These are phyloP conservation scores for Hermanozyma aechmeae DNA, from an alignment of 805 yeast genomes.

Conservation along the genomic window DNA sequence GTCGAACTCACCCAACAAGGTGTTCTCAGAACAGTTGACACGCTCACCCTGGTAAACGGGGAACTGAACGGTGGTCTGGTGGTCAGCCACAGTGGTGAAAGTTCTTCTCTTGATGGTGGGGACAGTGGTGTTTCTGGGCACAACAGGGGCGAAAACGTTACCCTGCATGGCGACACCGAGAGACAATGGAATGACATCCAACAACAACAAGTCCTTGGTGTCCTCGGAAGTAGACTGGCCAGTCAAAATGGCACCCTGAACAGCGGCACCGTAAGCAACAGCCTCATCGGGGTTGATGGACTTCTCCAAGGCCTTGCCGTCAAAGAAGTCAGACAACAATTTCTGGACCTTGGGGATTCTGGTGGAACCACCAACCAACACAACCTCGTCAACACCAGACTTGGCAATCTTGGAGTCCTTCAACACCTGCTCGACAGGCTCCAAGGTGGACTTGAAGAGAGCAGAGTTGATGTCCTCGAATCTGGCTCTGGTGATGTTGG, in stretches of 20 bases:
- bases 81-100: slow-evolving; percentile 43
- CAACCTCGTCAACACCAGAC: slow-evolving; percentile 87
- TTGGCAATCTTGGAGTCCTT: slow-evolving; percentile 87
- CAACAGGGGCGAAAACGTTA: slow-evolving; percentile 42
- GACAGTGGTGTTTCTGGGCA: slow-evolving; percentile 43
- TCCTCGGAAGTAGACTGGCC: slow-evolving; percentile 41
- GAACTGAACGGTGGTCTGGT: slow-evolving; percentile 42
- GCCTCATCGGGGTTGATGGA: slow-evolving; percentile 99
- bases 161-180: slow-evolving; percentile 45
- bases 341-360: slow-evolving; percentile 98
- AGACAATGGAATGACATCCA: slow-evolving; percentile 43
- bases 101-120: slow-evolving; percentile 44
- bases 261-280: slow-evolving; percentile 99
- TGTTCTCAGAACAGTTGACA: slow-evolving; percentile 42
- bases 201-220: slow-evolving; percentile 41
- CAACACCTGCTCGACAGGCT: slow-evolving; percentile 92
- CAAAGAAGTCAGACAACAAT: slow-evolving; percentile 80
- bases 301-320: slow-evolving; percentile 93
- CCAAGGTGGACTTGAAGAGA: slow-evolving; percentile 86
- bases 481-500: slow-evolving; percentile 93
- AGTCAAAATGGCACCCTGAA: slow-evolving; percentile 73
- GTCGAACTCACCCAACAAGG: slow-evolving; percentile 43
- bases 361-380: slow-evolving; percentile 97
- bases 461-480: slow-evolving; percentile 94
- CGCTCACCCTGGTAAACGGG: slow-evolving; percentile 46